Evolutionary conservation across 495 filamentous ascomycete species (phyloP).

Genomic region (Penicillium taxi): DNA sequence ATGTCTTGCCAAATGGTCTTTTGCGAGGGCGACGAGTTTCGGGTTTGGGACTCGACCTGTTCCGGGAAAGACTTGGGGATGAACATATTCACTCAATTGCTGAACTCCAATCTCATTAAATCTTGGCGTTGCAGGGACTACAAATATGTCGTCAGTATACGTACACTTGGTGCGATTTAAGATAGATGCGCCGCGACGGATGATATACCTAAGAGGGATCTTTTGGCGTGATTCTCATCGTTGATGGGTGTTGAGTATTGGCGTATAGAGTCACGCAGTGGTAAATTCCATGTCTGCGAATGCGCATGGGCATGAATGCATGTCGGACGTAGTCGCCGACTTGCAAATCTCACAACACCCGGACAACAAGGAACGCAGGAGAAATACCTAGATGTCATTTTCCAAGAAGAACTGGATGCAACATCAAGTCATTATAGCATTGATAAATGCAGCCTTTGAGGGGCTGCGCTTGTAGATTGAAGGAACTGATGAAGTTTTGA

Average conservation of each 20-base stretch:
- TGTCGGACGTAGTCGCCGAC: conserved; percentile 20
- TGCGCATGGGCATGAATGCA: conserved; percentile 13
- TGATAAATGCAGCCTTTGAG: conserved; percentile 6
- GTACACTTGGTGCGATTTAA: neutral
- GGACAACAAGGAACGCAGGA: conserved; percentile 29
- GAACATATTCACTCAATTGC: conserved; percentile 75
- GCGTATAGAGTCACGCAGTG: conserved; percentile 7
- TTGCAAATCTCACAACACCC: conserved; percentile 26
- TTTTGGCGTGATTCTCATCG: conserved; percentile 5
- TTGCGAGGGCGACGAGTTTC: conserved; percentile 68
- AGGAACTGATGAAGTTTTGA: conserved; percentile 1
- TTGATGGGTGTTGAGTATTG: conserved; percentile 22
- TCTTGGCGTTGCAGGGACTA: conserved; percentile 54
- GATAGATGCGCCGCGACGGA: neutral
- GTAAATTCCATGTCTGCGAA: conserved; percentile 12
- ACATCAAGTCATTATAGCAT: conserved; percentile 21
- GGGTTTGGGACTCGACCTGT: conserved; percentile 49
- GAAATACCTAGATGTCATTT: conserved; percentile 25
- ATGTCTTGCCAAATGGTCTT: conserved; percentile 77
- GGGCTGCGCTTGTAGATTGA: conserved; percentile 5
- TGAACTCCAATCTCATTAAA: conserved; percentile 93
- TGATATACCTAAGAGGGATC: conserved; percentile 33
- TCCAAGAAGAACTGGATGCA: neutral
- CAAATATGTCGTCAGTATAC: conserved; percentile 14
- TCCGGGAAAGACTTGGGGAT: conserved; percentile 72